A percentile compares a stretch with the other conserved stretches of the same genome.
phyloP scores from a whole-genome alignment of 805 yeast genomes.

The Martiniozyma abietophila region DNA sequence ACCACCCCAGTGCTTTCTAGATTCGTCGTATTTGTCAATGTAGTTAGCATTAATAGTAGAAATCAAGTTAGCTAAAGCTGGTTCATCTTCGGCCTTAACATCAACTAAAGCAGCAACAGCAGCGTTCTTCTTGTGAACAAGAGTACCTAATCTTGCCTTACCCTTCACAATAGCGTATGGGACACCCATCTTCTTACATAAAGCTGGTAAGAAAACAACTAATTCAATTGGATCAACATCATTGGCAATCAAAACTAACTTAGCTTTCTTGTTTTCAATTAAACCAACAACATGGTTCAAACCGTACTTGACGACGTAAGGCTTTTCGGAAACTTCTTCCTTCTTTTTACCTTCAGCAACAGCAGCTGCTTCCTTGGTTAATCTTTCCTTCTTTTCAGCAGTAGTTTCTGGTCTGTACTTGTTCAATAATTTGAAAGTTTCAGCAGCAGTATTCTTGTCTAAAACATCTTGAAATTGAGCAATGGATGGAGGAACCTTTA shows the following conservation, averaged over 20 bases:
- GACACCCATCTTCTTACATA: constrained; percentile 98
- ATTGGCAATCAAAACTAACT: constrained; percentile 94
- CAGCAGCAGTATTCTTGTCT: constrained; percentile 98
- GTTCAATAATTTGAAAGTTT: constrained; percentile 94
- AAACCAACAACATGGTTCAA: constrained; percentile 97
- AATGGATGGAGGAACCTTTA: constrained; percentile 98
- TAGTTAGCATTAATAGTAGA: constrained; percentile 93
- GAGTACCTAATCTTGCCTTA: constrained; percentile 96
- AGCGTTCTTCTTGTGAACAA: constrained; percentile 96
- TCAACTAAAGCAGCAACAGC: constrained; percentile 97
- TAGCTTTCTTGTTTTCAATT: constrained; percentile 97
- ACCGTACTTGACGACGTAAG: constrained; percentile 96
- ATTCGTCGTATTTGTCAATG: constrained; percentile 87
- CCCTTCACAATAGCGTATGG: constrained; percentile 98
- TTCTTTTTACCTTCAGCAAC: constrained; percentile 96
- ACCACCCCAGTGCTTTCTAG: constrained; percentile 99
- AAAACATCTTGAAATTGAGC: constrained; percentile 93
- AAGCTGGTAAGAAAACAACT: constrained; percentile 95
- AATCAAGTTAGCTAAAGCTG: constrained; percentile 86
- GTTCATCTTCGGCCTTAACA: constrained; percentile 89
- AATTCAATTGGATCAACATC: constrained; percentile 99
- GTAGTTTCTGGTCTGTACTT: constrained; percentile 98
- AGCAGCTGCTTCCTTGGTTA: constrained; percentile 98
- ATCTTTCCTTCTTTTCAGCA: constrained; percentile 98
- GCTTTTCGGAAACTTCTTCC: constrained; percentile 95